Percentiles rank a stretch among this genome's conserved stretches.
These are phyloP conservation scores for Halenospora varia DNA, from an alignment of 495 filamentous ascomycete species.

Conservation along the genomic window DNA sequence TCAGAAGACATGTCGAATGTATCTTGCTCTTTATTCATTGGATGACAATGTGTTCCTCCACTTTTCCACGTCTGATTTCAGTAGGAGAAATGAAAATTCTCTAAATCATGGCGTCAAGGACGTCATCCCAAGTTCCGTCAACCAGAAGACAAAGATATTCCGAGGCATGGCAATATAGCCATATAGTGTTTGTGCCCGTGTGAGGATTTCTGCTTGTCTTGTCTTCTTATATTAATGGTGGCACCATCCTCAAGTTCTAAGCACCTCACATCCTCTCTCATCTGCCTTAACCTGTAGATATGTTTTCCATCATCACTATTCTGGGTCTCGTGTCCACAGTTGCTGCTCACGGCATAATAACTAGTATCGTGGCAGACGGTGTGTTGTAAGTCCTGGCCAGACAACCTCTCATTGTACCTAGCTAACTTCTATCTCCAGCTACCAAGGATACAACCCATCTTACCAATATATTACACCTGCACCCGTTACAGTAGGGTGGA, in stretches of 20 bases:
- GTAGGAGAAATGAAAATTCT: not conserved
- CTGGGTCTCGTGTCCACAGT: constrained; percentile 34
- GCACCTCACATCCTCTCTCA: not conserved
- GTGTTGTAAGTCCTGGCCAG: constrained; percentile 39
- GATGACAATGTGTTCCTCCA: not conserved
- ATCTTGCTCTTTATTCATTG: not conserved
- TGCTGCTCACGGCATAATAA: constrained; percentile 56
- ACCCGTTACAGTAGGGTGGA: constrained; percentile 54
- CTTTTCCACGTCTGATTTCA: not conserved
- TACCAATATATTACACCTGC: constrained; percentile 33
- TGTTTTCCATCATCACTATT: constrained; percentile 15
- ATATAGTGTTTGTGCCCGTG: not conserved
- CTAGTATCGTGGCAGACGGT: constrained; percentile 55
- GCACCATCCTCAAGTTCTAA: not conserved
- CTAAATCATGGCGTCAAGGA: not conserved
- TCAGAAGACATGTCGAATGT: constrained; percentile 1
- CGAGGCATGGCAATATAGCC: constrained; percentile 7
- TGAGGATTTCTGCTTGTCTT: not conserved
- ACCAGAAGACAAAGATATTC: not conserved
- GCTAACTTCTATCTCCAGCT: constrained; percentile 8
- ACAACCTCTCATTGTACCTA: too few species aligned
- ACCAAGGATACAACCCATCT: constrained; percentile 33
- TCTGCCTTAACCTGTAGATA: not conserved
- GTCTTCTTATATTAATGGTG: not conserved
- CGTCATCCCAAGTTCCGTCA: not conserved